These are phyloP conservation scores for Ceratocystis destructans DNA, from an alignment of 2,329 filamentous ascomycete species.

Conservation along the genomic window DNA sequence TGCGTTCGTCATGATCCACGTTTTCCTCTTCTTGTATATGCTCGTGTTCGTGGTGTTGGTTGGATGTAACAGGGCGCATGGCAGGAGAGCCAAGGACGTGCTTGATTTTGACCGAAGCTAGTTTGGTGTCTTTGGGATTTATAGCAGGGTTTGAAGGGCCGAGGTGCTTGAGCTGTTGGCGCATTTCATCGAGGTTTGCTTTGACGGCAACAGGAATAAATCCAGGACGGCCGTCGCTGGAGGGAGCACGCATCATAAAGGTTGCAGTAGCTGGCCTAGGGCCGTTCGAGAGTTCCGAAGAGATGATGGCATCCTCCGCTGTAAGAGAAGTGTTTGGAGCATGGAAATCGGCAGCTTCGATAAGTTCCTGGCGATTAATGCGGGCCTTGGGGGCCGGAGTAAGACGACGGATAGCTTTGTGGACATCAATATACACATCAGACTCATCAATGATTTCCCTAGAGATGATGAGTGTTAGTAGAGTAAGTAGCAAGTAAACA, in stretches of 20 bases:
- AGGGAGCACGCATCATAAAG: slow-evolving; percentile 44
- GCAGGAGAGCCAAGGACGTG: slow-evolving; percentile 26
- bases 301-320: neutral
- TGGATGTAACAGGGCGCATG: slow-evolving; percentile 1
- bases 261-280: slow-evolving; percentile 37
- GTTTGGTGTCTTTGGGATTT: slow-evolving; percentile 48
- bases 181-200: slow-evolving; percentile 48
- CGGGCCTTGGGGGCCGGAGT: slow-evolving; percentile 69
- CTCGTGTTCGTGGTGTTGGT: neutral
- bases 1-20: slow-evolving; percentile 23
- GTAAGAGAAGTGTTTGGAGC: neutral
- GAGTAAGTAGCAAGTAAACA: too few species aligned
- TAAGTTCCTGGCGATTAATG: slow-evolving; percentile 29
- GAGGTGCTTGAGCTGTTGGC: slow-evolving; percentile 48
- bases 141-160: slow-evolving; percentile 54
- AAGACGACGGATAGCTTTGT: slow-evolving; percentile 88
- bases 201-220: slow-evolving; percentile 40
- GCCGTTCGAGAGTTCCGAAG: slow-evolving; percentile 8
- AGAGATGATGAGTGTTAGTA: slow-evolving; percentile 21
- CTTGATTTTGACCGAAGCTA: slow-evolving; percentile 55
- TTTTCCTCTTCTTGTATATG: slow-evolving; percentile 18
- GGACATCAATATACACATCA: slow-evolving; percentile 94
- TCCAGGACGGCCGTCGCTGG: slow-evolving; percentile 38
- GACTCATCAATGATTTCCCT: slow-evolving; percentile 98
- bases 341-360: slow-evolving; percentile 23